Percentiles rank a stretch among this genome's conserved stretches.
These are phyloP conservation scores for Aurinia saxatilis DNA, from an alignment of 345 rosid species.

Conservation along the genomic window DNA sequence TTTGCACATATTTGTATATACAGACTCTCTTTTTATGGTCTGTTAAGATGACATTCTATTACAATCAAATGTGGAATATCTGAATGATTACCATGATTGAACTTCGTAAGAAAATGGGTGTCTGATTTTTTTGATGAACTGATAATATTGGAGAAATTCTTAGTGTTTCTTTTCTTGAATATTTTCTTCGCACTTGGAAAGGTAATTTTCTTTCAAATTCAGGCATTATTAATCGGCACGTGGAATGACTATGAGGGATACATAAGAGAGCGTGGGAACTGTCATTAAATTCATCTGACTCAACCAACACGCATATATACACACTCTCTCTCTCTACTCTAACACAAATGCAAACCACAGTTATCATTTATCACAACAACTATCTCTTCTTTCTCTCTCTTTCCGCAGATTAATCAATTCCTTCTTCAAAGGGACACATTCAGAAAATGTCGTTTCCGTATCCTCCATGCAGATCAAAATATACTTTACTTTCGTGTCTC, in stretches of 20 bases:
- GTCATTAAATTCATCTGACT: constrained; percentile 29
- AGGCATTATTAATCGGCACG: too few species aligned
- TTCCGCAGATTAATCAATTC: neutral
- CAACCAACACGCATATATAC: constrained; percentile 30
- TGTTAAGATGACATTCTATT: too few species aligned
- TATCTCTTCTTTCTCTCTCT: constrained; percentile 6
- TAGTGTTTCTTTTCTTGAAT: neutral
- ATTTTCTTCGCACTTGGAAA: neutral
- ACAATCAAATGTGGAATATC: too few species aligned
- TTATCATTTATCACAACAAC: constrained; percentile 21
- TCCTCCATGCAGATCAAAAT: constrained; percentile 32
- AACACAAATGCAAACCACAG: constrained; percentile 25
- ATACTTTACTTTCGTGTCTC: neutral
- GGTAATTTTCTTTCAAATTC: neutral
- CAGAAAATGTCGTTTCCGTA: constrained; percentile 7
- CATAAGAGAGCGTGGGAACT: constrained; percentile 1
- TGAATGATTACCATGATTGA: neutral
- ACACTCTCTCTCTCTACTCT: neutral
- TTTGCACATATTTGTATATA: too few species aligned
- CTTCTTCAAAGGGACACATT: neutral
- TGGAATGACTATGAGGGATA: neutral
- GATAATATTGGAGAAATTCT: neutral
- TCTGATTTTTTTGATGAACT: neutral
- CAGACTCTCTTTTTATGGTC: too few species aligned
- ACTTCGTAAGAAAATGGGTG: neutral